Evolutionary conservation across 2,329 filamentous ascomycete species (phyloP), one percentile per base, ranked within the genome.

Genomic region (Penicillium olsonii): DNA sequence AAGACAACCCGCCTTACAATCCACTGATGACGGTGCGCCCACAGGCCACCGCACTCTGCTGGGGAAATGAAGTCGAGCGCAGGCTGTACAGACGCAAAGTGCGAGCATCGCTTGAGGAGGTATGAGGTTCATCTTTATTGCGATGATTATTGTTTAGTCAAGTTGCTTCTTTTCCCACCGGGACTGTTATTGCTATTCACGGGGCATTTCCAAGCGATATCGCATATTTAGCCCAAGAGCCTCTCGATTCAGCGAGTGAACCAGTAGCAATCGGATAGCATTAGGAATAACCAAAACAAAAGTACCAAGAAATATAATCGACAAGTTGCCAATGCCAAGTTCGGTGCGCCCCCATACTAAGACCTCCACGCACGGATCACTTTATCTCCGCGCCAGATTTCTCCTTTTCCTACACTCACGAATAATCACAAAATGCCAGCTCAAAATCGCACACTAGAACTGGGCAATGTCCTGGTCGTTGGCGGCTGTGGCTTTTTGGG

Each of bases 1-100:
- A 97, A 48, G 90, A 95, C 52, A 80, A 84, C 2, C 90, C 92
- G 0, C 86, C 88, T 0, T 97, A 95, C 65, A 94, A 99, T 66
- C 94, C 94, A 1, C 82, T 92, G 38, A 92, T 89, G 10, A 82
- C 90, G 26, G 90, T 97, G 31, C 87, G 96, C 56, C 87, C 85
- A 0, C 92, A 96, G 63, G 91, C 92, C 2, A 86, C 88, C 34
- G 89, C 85, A 68, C 76, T 97, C 38, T 94, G 87, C 66, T 99
- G 94, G 92, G 91, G 91, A 3, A 79, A 79, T 4, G 73, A 82
- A 0, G 87, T 91, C 2, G 87, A 92, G 45, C 88, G 88, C 66
- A 96, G 92, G 72, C 74, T 84, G 57, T 97, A 97, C 74, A 91
- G 88, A 62, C 84, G 92, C 45, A 84, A 84, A 53, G 77, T 97